Base-by-base conservation (phyloP, 169 alveolate species). In the Toxoplasma gondii region DNA sequence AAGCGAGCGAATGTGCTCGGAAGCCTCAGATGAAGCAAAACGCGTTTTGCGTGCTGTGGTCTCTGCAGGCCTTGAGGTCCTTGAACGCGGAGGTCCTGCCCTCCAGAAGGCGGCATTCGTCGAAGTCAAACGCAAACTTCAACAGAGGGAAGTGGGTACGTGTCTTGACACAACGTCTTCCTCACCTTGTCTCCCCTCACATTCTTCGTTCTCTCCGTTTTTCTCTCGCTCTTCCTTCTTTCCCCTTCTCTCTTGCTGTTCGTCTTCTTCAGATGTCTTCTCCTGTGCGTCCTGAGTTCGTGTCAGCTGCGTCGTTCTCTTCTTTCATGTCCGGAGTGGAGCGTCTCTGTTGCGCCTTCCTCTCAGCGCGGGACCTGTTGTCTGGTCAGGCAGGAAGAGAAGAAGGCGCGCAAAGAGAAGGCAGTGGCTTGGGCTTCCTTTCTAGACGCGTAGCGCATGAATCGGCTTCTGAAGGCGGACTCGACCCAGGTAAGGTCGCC, bases 31-130 rank as follows among this genome's bases (percentile, higher is more conserved):
- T 12, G 58, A 49, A 12, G 58, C 58, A 12, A 49, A 49, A 49
- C 4, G 12, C 4, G 58, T 49, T 4, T 49, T 4, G 58, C 12
- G 12, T 39, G 9, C 29, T 10, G 12, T 82, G 19, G 41, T 22
- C 41, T 86, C 19, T 49, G 80, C 92, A 86, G 92, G 81, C 24
- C 43, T 86, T 1, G 92, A 44, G 49, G 80, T 53, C 16, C 80
- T 86, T 5, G 92, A 86, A 43, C 43, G 81, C 10, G 92, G 92
- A 5, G 92, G 92, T n/a, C 2, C 43, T 17, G 70, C 92, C 27
- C 80, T 86, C n/a, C 92, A 86, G 92, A 44, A 38, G 36, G 70
- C 43, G 49, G 45, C 41, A 34, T 86, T 49, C 49, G 29, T n/a
- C 19, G 81, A 34, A 31, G 81, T 86, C 31, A 86, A 86, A 70